Evolutionary conservation across 2,329 filamentous ascomycete species (phyloP), one percentile per base, ranked within the genome.

Genomic region (Hypoxylon sp.): DNA sequence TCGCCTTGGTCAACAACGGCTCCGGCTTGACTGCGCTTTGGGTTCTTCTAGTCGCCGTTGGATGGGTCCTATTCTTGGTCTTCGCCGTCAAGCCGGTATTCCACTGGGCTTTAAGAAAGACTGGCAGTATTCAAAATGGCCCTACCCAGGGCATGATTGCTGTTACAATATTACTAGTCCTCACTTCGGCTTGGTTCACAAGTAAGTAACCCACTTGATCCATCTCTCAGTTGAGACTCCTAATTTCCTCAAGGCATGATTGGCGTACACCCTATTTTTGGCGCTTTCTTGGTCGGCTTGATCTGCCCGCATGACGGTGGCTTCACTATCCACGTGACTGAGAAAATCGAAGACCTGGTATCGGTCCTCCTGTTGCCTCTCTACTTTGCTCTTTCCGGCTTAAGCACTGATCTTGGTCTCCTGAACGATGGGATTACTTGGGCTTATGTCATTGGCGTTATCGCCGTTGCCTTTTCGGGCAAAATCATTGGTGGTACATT

Each of bases 301-400:
- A 96, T 98, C 61, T 93, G 93, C 71, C 95, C 94, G 0, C 93
- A 96, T 74, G 92, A 97, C 61, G 91, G 92, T 50, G 92, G 93
- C 26, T 97, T 97, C 74, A 91, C 93, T 20, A 96, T 97, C 78
- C 94, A 94, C 70, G 82, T 97, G 40, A 96, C 93, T 0, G 93
- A 97, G 75, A 97, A 97, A 82, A 90, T 98, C 63, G 95, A 98
- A 77, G 95, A 98, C 84, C 81, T 97, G 9, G 90, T 97, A 28
- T 88, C 89, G 0, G 90, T 91, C 1, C 80, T 98, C 1, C 93
- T 98, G 71, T 78, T 97, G 8, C 95, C 95, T 0, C 86, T 98
- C 1, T 98, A 97, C 77, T 98, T 98, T 80, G 93, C 94, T 0
- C 86, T 97, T 1, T 97, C 95, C 1, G 95, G 95, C 2, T 82